Evolutionary conservation across 1,139 yeast species (phyloP).

Genomic region (Nakaseomyces nivariensis): DNA sequence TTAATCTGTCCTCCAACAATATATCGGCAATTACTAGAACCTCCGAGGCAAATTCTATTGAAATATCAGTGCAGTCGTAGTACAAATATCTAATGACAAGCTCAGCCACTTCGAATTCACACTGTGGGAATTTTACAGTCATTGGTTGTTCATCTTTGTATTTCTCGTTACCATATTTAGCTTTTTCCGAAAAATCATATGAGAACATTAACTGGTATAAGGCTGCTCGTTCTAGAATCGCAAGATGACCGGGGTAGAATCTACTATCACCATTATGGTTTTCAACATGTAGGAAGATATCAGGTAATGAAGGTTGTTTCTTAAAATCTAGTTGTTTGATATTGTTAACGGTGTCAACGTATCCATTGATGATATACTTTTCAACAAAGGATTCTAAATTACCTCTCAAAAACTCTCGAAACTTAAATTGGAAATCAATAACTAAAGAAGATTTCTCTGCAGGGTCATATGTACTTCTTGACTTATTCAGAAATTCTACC

Average conservation of each 20-base stretch:
- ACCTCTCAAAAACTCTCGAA: conserved; percentile 40
- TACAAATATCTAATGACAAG: conserved; percentile 48
- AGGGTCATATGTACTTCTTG: conserved; percentile 18
- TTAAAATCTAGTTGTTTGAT: not conserved
- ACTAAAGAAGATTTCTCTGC: conserved; percentile 35
- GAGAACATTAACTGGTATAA: conserved; percentile 59
- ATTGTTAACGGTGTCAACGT: conserved; percentile 15
- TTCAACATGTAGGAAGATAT: conserved; percentile 37
- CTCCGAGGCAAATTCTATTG: conserved; percentile 43
- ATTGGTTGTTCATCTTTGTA: conserved; percentile 12
- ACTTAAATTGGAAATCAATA: conserved; percentile 36
- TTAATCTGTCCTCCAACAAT: conserved; percentile 50
- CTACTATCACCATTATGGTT: conserved; percentile 20
- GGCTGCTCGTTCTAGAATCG: conserved; percentile 51
- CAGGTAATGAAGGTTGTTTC: conserved; percentile 34
- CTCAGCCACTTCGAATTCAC: conserved; percentile 39
- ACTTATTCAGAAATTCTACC: conserved; percentile 28
- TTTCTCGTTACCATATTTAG: conserved; percentile 12
- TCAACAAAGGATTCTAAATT: conserved; percentile 37
- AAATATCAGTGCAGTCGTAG: conserved; percentile 48
- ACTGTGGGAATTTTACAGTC: conserved; percentile 34
- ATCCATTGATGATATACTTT: conserved; percentile 30
- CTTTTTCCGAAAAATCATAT: conserved; percentile 37
- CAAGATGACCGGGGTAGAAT: conserved; percentile 54
- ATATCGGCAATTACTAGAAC: conserved; percentile 53